Evolutionary conservation across 2,329 filamentous ascomycete species (phyloP), one percentile per base, ranked within the genome.

Genomic region (Dendryphion nanum): DNA sequence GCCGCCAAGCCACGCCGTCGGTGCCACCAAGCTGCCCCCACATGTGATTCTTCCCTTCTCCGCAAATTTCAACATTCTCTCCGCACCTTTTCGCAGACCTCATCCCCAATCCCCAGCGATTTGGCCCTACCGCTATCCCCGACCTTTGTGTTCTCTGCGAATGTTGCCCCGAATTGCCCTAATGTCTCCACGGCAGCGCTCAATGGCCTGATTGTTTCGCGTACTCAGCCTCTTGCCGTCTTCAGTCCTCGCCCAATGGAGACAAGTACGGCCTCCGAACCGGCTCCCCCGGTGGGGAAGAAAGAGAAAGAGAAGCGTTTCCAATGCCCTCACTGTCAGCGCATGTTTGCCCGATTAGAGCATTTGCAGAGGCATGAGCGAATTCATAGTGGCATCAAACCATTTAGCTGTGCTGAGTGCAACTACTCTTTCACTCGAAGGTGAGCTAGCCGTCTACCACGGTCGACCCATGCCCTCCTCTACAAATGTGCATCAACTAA

Each of bases 391-490:
- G 62, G 66, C 18, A 59, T 68, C 41, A 69, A 68, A 46, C 66
- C 66, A 6, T 69, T 69, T 49, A 48, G 54, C 28, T 69, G 66
- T 43, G 44, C 52, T 26, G 56, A 63, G 42, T 69, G 66, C 46
- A 66, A 66, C 29, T 66, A 66, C 45, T 66, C 64, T 7, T 69
- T 69, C 47, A 67, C 66, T 7, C 53, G 66, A 50, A 68, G 66
- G 66, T 67, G 65, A 19, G 49, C 18, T 8, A 19, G 18, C n/a
- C 20, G 30, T 28, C 3, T 15, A 20, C 8, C 24, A n/a, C n/a
- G n/a, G n/a, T n/a, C n/a, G n/a, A n/a, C n/a, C n/a, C n/a, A n/a
- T n/a, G n/a, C n/a, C n/a, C n/a, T n/a, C n/a, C 41, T 33, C 23
- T 30, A 26, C 15, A 4, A 23, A 26, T 13, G 18, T 21, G 8